These are phyloP conservation scores for Haplographium delicatum DNA, from an alignment of 495 filamentous ascomycete genomes.

Conservation along the genomic window DNA sequence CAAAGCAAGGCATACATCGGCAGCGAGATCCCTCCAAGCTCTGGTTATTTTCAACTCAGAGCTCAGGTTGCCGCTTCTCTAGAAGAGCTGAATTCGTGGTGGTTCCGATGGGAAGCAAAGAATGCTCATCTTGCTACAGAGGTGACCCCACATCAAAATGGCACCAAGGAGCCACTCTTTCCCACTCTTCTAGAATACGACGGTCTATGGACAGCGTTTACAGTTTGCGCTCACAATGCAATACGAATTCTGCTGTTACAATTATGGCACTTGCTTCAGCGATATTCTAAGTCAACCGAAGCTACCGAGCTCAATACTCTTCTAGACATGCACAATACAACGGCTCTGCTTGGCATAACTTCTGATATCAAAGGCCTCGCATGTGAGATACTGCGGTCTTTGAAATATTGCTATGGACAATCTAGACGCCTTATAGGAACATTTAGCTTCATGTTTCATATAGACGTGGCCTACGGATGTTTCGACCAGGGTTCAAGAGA, in stretches of 20 bases:
- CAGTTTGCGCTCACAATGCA: neutral
- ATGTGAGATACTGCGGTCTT: neutral
- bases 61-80: neutral
- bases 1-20: neutral
- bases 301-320: too few relatives aligned
- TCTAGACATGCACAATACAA: too few relatives aligned
- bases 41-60: neutral
- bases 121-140: neutral
- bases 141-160: neutral
- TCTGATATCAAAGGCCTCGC: slow-evolving; percentile 2
- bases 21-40: neutral
- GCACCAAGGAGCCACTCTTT: neutral
- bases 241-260: slow-evolving; percentile 6
- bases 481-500: neutral
- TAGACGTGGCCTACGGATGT: slow-evolving; percentile 1
- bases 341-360: too few relatives aligned
- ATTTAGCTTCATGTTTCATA: slow-evolving; percentile 3
- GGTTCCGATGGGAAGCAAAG: neutral
- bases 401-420: neutral
- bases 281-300: too few relatives aligned
- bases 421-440: slow-evolving; percentile 1
- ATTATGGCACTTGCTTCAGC: too few relatives aligned
- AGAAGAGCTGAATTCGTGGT: slow-evolving; percentile 6
- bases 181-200: slow-evolving; percentile 2
- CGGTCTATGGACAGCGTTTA: neutral